These are phyloP conservation scores for Apiotrichum sp. DNA, from an alignment of 1,284 basidiomycete species.

Conservation along the genomic window DNA sequence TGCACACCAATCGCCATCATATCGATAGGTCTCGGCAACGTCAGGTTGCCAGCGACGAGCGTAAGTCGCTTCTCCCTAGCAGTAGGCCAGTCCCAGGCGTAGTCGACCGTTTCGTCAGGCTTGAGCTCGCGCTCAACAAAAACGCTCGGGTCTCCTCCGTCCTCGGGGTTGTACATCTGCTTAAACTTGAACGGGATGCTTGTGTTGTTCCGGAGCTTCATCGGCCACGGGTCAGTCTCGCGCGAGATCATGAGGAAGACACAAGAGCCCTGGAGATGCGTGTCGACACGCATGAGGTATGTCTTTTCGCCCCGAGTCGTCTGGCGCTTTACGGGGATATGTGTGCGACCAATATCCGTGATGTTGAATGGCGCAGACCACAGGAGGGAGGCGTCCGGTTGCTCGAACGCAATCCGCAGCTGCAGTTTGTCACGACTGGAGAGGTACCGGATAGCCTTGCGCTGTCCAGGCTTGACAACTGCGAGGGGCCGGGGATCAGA, in stretches of 20 bases:
- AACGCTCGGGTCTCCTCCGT: conserved; percentile 47
- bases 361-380: conserved; percentile 93
- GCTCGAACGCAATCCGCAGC: conserved; percentile 76
- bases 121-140: conserved; percentile 20
- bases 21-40: conserved; percentile 68
- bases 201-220: conserved; percentile 83
- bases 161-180: conserved; percentile 53
- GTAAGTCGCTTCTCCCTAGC: conserved; percentile 74
- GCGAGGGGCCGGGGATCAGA: conserved; percentile 52
- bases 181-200: conserved; percentile 64
- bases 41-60: conserved; percentile 56
- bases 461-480: conserved; percentile 61
- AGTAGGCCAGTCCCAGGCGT: conserved; percentile 95
- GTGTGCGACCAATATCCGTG: conserved; percentile 79
- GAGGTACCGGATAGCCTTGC: conserved; percentile 65
- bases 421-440: conserved; percentile 57
- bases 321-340: conserved; percentile 56
- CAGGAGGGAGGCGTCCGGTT: conserved; percentile 57
- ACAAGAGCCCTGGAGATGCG: conserved; percentile 77
- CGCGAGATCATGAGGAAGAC: conserved; percentile 75
- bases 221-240: conserved; percentile 75
- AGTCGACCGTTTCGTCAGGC: conserved; percentile 47
- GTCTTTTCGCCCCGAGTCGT: conserved; percentile 46
- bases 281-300: conserved; percentile 72
- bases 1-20: conserved; percentile 95